Evolutionary conservation across 306 rosid genomes (phyloP), one percentile per base, ranked within the genome.

Genomic region (Benincasa hispida): DNA sequence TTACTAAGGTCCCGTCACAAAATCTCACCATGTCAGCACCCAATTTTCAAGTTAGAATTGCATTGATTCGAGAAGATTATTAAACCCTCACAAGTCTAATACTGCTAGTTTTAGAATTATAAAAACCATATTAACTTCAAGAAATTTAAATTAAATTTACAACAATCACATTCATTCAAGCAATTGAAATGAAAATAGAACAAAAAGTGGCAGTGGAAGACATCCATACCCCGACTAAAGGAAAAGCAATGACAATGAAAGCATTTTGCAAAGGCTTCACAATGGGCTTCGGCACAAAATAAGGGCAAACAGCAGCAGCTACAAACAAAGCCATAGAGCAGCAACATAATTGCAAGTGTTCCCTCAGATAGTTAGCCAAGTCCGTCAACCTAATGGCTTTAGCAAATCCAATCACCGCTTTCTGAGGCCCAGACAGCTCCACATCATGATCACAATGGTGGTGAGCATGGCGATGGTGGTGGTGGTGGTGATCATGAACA

Each of bases 261-360:
- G 97, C 77, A 39, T 87, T 91, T 66, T 94, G 98, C 21, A 87
- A 9, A 60, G 87, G 90, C 83, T 86, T 91, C 80, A 79, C 79
- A 54, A 85, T 57, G 2, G 84, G 87, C 80, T 86, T 94, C 10
- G 94, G 97, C 74, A 87, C 76, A 62, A 87, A 24, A 72, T 89
- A 83, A 70, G 98, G 98, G 82, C 89, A 94, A 80, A 87, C 89
- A 8, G 91, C 94, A 30, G 98, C 91, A 35, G 91, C 84, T 0
- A 94, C 88, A 27, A 94, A 87, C 25, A 94, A 73, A 30, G 89
- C 91, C 0, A 97, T 17, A 42, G 98, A 91, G 76, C 82, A 79
- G 83, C 91, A 86, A 76, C 98, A 94, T 53, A 94, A 86, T 22
- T 90, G 89, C 92, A 94, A 78, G 79, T 91, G 87, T 87, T 91